A percentile compares a stretch with the other conserved stretches of the same genome.
phyloP scores from a whole-genome alignment of 768 basidiomycete species.

The Sarcodon sp. region DNA sequence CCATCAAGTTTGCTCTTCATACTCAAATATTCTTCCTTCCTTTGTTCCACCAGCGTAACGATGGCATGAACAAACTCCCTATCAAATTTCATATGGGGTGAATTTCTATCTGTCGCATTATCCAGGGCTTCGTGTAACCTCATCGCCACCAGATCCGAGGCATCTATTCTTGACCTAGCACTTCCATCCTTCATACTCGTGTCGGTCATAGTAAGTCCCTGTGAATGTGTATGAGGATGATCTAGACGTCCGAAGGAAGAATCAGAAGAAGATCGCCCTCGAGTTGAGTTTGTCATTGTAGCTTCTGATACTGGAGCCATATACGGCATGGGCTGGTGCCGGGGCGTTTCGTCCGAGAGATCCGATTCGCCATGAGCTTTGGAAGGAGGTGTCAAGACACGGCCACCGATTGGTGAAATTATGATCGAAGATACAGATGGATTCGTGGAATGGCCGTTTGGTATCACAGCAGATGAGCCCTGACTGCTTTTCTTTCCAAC shows the following conservation, averaged over 20 bases:
- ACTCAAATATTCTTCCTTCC: slow-evolving; percentile 43
- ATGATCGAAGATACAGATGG: neutral
- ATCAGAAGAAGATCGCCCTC: slow-evolving; percentile 18
- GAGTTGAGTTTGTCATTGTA: neutral
- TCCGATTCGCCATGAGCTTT: neutral
- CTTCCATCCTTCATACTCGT: neutral
- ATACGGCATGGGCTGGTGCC: neutral
- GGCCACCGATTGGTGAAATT: neutral
- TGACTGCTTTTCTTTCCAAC: slow-evolving; percentile 8
- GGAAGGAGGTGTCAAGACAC: neutral
- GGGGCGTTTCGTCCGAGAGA: neutral
- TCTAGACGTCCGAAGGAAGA: slow-evolving; percentile 11
- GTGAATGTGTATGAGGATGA: slow-evolving; percentile 1
- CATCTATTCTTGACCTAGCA: slow-evolving; percentile 15
- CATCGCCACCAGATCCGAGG: slow-evolving; percentile 30
- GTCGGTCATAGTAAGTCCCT: neutral
- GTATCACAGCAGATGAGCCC: neutral
- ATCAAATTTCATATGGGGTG: slow-evolving; percentile 57
- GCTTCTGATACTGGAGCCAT: neutral
- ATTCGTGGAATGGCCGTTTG: neutral
- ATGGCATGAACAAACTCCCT: slow-evolving; percentile 62
- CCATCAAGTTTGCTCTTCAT: slow-evolving; percentile 75
- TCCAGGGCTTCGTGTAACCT: slow-evolving; percentile 50
- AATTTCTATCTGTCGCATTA: slow-evolving; percentile 46
- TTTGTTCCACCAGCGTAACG: slow-evolving; percentile 49